phyloP scores from a whole-genome alignment of 2,329 filamentous ascomycete genomes.

The Fusarium pseudocircinatum region DNA sequence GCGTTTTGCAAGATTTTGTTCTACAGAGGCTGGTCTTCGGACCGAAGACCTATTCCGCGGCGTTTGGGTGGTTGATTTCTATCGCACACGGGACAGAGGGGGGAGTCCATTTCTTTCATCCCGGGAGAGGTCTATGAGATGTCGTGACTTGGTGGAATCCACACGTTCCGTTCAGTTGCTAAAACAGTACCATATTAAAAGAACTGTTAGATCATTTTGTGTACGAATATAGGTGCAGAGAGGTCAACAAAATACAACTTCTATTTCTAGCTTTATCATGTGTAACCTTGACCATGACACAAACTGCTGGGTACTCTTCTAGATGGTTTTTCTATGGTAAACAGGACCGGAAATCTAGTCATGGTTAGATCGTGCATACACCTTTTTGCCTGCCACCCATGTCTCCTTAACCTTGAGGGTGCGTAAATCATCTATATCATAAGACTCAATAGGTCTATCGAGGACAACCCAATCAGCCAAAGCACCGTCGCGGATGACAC shows the following conservation, averaged over 20 bases:
- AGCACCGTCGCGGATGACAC: slow-evolving; percentile 67
- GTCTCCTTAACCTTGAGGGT: slow-evolving; percentile 69
- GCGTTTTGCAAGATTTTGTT: background rate
- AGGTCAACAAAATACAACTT: background rate
- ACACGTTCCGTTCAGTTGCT: background rate
- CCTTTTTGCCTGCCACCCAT: slow-evolving; percentile 69
- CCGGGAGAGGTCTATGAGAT: background rate
- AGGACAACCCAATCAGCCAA: slow-evolving; percentile 79
- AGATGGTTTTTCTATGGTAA: background rate
- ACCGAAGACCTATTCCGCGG: slow-evolving; percentile 1
- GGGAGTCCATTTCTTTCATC: background rate
- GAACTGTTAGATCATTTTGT: background rate
- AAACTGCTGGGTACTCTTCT: background rate
- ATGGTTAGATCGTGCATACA: slow-evolving; percentile 48
- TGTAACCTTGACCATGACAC: background rate
- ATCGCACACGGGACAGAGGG: slow-evolving; percentile 2
- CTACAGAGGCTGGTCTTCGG: background rate
- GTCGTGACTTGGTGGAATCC: background rate
- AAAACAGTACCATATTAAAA: slow-evolving; percentile 1
- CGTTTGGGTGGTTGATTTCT: slow-evolving; percentile 32
- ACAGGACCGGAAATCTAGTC: background rate
- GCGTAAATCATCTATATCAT: slow-evolving; percentile 63
- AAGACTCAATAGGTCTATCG: slow-evolving; percentile 62
- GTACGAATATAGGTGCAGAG: background rate
- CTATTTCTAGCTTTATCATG: background rate